Percentiles rank a stretch among this genome's conserved stretches.
Evolutionary conservation across 129 eudicot genomes (phyloP).

Genomic region (Helichrysum umbraculigerum): DNA sequence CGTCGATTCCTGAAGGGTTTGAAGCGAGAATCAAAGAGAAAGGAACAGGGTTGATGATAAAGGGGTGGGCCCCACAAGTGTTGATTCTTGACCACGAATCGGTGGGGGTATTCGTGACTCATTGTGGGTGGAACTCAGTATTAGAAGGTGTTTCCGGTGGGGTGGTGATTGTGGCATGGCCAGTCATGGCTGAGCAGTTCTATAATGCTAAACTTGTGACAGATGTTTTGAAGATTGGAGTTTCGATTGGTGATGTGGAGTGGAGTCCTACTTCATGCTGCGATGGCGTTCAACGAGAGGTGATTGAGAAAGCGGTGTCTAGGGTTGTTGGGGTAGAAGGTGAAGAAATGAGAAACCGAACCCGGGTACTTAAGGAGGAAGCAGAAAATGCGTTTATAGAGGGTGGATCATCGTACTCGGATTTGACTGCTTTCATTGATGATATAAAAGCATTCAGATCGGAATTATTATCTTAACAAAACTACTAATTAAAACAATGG

Average conservation of each 20-base stretch:
- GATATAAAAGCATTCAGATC: slow-evolving; percentile 26
- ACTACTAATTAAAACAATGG: too few relatives aligned
- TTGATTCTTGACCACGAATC: slow-evolving; percentile 53
- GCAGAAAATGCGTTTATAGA: slow-evolving; percentile 40
- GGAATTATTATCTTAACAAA: too few relatives aligned
- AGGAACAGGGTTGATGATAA: slow-evolving; percentile 49
- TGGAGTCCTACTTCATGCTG: slow-evolving; percentile 27
- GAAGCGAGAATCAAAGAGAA: slow-evolving; percentile 36
- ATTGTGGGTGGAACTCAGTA: slow-evolving; percentile 66
- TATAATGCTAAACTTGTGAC: slow-evolving; percentile 53
- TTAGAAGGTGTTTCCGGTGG: slow-evolving; percentile 55
- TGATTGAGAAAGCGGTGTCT: slow-evolving; percentile 38
- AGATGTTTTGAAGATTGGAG: slow-evolving; percentile 45
- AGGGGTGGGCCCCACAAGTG: slow-evolving; percentile 66
- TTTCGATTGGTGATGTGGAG: slow-evolving; percentile 43
- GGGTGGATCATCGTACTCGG: slow-evolving; percentile 52
- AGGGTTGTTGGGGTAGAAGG: slow-evolving; percentile 44
- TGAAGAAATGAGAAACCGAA: slow-evolving; percentile 46
- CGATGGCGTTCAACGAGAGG: slow-evolving; percentile 37
- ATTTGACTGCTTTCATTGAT: slow-evolving; percentile 32
- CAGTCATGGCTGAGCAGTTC: slow-evolving; percentile 56
- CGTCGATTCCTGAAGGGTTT: slow-evolving; percentile 43
- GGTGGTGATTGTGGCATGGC: slow-evolving; percentile 70
- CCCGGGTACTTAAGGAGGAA: slow-evolving; percentile 33
- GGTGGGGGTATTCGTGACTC: slow-evolving; percentile 57